These are phyloP conservation scores for Brassica rapa DNA, from an alignment of 345 rosid species.

Conservation along the genomic window DNA sequence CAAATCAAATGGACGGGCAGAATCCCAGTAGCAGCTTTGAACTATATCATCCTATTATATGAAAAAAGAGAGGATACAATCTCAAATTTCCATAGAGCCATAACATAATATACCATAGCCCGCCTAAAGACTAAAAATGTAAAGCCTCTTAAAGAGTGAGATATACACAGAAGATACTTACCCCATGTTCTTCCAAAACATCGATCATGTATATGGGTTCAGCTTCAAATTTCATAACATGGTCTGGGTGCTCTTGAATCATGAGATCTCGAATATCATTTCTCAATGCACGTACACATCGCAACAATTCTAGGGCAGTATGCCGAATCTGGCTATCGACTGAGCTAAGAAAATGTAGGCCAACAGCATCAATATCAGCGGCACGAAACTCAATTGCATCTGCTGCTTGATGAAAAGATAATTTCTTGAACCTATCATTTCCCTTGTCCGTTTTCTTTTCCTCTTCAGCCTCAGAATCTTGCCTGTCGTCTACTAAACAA, in stretches of 20 bases:
- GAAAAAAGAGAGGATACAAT: conserved; percentile 1
- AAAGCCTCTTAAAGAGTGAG: conserved; percentile 14
- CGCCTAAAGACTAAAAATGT: conserved; percentile 18
- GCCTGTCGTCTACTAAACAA: conserved; percentile 75
- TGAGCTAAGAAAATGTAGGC: conserved; percentile 91
- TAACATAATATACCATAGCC: background rate
- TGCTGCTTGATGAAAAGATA: conserved; percentile 68
- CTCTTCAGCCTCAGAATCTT: conserved; percentile 52
- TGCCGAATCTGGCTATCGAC: conserved; percentile 97
- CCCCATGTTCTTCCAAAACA: conserved; percentile 99
- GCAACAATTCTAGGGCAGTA: conserved; percentile 90
- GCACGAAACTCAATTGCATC: conserved; percentile 85
- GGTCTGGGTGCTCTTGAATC: conserved; percentile 60
- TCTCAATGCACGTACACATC: conserved; percentile 95
- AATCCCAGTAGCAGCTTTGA: conserved; percentile 96
- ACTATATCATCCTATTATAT: conserved; percentile 86
- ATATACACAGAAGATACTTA: conserved; percentile 40
- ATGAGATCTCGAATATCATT: conserved; percentile 75
- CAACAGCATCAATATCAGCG: conserved; percentile 96
- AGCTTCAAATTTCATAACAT: conserved; percentile 66
- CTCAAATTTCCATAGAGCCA: conserved; percentile 20
- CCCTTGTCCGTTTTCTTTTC: conserved; percentile 51
- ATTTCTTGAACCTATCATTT: conserved; percentile 65
- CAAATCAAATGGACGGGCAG: conserved; percentile 90
- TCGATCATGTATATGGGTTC: conserved; percentile 92